These are phyloP conservation scores for Penicillium argentinense DNA, from an alignment of 495 filamentous ascomycete genomes.

Conservation along the genomic window DNA sequence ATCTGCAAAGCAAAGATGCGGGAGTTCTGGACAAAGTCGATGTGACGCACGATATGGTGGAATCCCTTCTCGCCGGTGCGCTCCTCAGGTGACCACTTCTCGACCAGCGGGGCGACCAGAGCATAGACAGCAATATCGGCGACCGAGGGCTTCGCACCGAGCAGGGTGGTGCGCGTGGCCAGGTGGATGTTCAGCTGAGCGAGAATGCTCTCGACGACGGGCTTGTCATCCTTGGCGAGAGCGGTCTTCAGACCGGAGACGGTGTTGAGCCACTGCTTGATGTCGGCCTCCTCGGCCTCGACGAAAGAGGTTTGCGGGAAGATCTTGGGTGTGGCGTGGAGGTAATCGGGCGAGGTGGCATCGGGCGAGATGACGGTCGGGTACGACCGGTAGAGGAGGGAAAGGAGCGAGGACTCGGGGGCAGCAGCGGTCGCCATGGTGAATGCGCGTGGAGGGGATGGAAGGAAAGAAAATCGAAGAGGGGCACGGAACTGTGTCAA, in stretches of 20 bases:
- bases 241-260: slow-evolving; percentile 65
- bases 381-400: slow-evolving; percentile 56
- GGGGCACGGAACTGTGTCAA: slow-evolving; percentile 33
- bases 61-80: slow-evolving; percentile 86
- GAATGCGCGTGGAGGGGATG: slow-evolving; percentile 32
- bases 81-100: slow-evolving; percentile 81
- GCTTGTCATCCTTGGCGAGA: slow-evolving; percentile 57
- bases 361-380: slow-evolving; percentile 48
- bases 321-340: slow-evolving; percentile 52
- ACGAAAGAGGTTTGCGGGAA: slow-evolving; percentile 71
- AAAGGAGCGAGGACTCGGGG: slow-evolving; percentile 51
- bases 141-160: slow-evolving; percentile 86
- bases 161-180: slow-evolving; percentile 80
- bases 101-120: slow-evolving; percentile 73
- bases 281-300: slow-evolving; percentile 75
- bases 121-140: slow-evolving; percentile 88
- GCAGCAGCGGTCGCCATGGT: slow-evolving; percentile 52
- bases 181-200: slow-evolving; percentile 81
- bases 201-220: slow-evolving; percentile 53
- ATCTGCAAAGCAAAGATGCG: slow-evolving; percentile 72
- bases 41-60: slow-evolving; percentile 85
- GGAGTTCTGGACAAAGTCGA: slow-evolving; percentile 94
- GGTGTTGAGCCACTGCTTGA: slow-evolving; percentile 82
- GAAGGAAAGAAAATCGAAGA: slow-evolving; percentile 37
- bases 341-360: slow-evolving; percentile 51